Base-by-base conservation (phyloP, 345 rosid genomes). In the Populus nigra region DNA sequence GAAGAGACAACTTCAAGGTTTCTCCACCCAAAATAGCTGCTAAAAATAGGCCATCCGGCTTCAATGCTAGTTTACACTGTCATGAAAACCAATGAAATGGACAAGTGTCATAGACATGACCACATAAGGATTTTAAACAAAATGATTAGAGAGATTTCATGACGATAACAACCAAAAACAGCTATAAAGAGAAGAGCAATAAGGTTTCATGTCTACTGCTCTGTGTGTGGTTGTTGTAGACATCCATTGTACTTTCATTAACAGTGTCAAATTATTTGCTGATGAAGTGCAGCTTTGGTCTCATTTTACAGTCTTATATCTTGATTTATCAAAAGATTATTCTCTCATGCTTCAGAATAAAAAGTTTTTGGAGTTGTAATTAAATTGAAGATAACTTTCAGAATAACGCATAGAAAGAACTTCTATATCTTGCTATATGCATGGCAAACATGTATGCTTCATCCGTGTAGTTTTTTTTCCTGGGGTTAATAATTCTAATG, bases 1-100 rank as follows among this genome's bases (percentile, higher is more conserved):
- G 22, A 68, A 49, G 69, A 78, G 76, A 86, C 83, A 80, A 96
- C 98, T 92, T 96, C 78, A 93, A 90, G 72, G 98, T 93, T 88
- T 96, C 99, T 78, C 99, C 99, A 67, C 99, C 99, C 82, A 96
- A 93, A 89, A 96, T 96, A 77, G 99, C 96, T 80, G 94, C 99
- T 78, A 96, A 87, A 84, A 96, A 96, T 20, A 96, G 92, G 80
- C 99, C 99, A 88, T 96, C 99, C 4, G 99, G 97, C 89, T 96
- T 96, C 94, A 96, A 78, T 15, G 98, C 99, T 78, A 96, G 80
- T 76, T 88, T 93, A 84, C 93, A 86, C 99, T 96, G 97, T 75
- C 88, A 79, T 13, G 8, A 79, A 70, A 78, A 68, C 70, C 66
- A 85, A 83, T 57, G 66, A 67, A 66, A 83, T 38, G 75, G 81